A percentile compares a stretch with the other conserved stretches of the same genome.
Evolutionary conservation across 2,329 filamentous ascomycete species (phyloP).

Genomic region (Pyrenochaeta sp.): DNA sequence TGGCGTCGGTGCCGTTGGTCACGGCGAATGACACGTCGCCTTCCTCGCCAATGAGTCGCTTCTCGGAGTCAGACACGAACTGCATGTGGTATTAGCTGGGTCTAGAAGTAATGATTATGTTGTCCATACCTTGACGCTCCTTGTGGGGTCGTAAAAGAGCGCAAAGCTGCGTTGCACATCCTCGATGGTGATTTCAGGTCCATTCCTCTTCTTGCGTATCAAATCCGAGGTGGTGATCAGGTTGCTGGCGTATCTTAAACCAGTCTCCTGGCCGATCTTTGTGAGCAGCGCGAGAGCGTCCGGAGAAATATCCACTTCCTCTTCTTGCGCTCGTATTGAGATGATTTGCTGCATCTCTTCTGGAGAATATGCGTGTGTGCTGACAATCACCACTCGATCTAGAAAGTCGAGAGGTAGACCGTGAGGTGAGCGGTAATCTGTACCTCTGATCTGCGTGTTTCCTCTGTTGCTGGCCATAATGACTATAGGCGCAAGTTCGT

Average conservation of each 20-base stretch:
- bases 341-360: constrained; percentile 94
- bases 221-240: constrained; percentile 94
- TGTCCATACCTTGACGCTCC: constrained; percentile 80
- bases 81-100: constrained; percentile 30
- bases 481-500: constrained; percentile 92
- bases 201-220: constrained; percentile 82
- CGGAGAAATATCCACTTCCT: constrained; percentile 89
- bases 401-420: constrained; percentile 95
- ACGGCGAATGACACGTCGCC: constrained; percentile 75
- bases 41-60: constrained; percentile 87
- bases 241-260: constrained; percentile 95
- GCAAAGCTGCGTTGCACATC: constrained; percentile 94
- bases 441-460: constrained; percentile 88
- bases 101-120: too few species aligned
- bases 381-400: constrained; percentile 94
- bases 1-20: constrained; percentile 66
- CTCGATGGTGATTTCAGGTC: constrained; percentile 81
- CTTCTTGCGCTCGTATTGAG: constrained; percentile 89
- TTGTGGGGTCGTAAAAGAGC: constrained; percentile 87
- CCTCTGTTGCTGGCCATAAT: constrained; percentile 99
- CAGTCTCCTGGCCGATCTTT: constrained; percentile 93
- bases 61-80: constrained; percentile 90
- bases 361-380: constrained; percentile 81
- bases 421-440: constrained; percentile 90
- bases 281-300: constrained; percentile 92